Percentiles rank a stretch among this genome's conserved stretches.
phyloP scores from a whole-genome alignment of 2,329 filamentous ascomycete genomes.

The Pseudodiploospora longispora region DNA sequence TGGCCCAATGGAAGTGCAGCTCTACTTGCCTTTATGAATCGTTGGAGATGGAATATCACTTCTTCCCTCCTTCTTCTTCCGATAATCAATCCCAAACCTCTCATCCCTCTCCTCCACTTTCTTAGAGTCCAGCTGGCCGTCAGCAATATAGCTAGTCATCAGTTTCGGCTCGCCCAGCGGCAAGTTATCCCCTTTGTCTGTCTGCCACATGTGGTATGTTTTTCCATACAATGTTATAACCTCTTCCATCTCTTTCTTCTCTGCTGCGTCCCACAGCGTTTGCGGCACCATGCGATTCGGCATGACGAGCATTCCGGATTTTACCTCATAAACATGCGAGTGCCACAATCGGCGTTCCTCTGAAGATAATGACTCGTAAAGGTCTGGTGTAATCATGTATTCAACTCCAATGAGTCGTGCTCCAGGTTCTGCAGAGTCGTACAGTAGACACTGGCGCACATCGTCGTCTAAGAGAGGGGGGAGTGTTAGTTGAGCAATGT shows the following conservation, averaged over 20 bases:
- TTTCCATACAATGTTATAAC: constrained; percentile 73
- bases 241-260: constrained; percentile 74
- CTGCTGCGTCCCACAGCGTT: constrained; percentile 63
- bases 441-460: constrained; percentile 77
- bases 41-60: constrained; percentile 11
- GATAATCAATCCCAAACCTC: constrained; percentile 37
- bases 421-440: constrained; percentile 59
- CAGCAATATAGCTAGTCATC: constrained; percentile 45
- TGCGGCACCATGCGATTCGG: constrained; percentile 53
- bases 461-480: constrained; percentile 37
- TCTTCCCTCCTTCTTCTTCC: constrained; percentile 35
- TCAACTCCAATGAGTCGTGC: constrained; percentile 77
- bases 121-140: constrained; percentile 41
- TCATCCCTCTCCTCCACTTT: constrained; percentile 37
- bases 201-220: constrained; percentile 80
- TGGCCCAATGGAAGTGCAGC: neutral
- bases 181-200: constrained; percentile 59
- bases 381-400: constrained; percentile 69
- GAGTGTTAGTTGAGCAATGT: constrained; percentile 1
- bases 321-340: constrained; percentile 65
- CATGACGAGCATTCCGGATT: constrained; percentile 74
- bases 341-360: constrained; percentile 75
- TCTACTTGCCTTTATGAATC: neutral
- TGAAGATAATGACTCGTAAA: constrained; percentile 57
- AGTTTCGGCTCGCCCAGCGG: constrained; percentile 45